Evolutionary conservation across 2,329 filamentous ascomycete species (phyloP).

Genomic region (Neofusicoccum laricinum): DNA sequence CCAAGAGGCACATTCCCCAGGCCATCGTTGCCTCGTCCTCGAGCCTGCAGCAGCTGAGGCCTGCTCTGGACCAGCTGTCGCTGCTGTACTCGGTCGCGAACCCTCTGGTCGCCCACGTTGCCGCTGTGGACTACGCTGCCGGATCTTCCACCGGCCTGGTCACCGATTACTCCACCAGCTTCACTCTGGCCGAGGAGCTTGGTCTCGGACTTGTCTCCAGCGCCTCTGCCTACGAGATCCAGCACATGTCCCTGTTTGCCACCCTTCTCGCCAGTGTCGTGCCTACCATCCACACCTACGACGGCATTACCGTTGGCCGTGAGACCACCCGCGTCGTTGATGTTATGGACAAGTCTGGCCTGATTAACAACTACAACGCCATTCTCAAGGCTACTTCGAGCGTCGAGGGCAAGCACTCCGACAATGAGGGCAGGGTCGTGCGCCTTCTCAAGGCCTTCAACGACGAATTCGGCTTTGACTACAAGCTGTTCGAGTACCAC

Average conservation of each 20-base stretch:
- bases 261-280: constrained; percentile 75
- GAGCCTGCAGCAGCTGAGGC: constrained; percentile 74
- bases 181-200: constrained; percentile 83
- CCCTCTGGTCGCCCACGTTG: constrained; percentile 88
- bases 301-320: constrained; percentile 77
- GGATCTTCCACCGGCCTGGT: constrained; percentile 68
- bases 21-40: constrained; percentile 83
- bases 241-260: constrained; percentile 91
- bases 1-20: constrained; percentile 88
- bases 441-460: constrained; percentile 75
- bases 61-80: constrained; percentile 86
- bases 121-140: constrained; percentile 79
- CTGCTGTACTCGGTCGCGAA: constrained; percentile 88
- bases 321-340: constrained; percentile 83
- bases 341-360: constrained; percentile 68
- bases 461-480: constrained; percentile 87
- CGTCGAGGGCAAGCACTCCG: constrained; percentile 66
- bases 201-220: constrained; percentile 84
- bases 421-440: constrained; percentile 68
- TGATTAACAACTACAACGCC: constrained; percentile 67
- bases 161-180: constrained; percentile 78
- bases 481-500: constrained; percentile 89
- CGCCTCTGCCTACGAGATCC: constrained; percentile 81
- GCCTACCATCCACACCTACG: constrained; percentile 85
- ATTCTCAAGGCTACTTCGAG: constrained; percentile 61